Evolutionary conservation across 441 rosid species (phyloP).

Genomic region (Erysimum pusillum): DNA sequence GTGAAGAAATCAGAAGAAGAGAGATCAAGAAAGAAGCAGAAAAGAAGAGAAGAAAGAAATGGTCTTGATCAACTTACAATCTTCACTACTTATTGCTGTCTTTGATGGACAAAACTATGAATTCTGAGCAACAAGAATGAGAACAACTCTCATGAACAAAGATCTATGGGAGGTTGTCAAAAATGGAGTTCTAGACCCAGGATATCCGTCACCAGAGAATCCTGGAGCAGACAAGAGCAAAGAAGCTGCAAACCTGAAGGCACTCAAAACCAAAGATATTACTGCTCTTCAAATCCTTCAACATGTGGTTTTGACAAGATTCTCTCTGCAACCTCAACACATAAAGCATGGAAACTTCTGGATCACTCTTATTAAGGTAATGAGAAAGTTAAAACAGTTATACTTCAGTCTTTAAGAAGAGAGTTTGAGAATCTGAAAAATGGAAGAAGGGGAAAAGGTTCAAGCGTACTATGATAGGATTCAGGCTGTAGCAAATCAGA

Average conservation of each 20-base stretch:
- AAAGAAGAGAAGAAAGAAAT: no score
- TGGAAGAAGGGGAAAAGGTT: slow-evolving; percentile 17
- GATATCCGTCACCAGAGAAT: background rate
- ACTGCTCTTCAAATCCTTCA: background rate
- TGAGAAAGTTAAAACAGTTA: slow-evolving; percentile 7
- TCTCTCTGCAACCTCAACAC: background rate
- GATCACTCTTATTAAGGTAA: slow-evolving; percentile 7
- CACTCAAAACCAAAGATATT: background rate
- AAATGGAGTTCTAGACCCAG: background rate
- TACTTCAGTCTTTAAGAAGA: background rate
- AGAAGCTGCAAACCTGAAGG: background rate
- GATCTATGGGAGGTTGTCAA: background rate
- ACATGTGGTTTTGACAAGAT: slow-evolving; percentile 3
- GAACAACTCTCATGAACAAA: background rate
- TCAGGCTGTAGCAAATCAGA: background rate
- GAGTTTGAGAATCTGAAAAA: slow-evolving; percentile 20
- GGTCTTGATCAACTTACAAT: no score
- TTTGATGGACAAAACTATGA: slow-evolving; percentile 19
- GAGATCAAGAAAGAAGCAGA: no score
- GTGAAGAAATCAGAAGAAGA: no score
- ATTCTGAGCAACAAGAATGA: slow-evolving; percentile 1
- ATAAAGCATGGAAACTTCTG: slow-evolving; percentile 4
- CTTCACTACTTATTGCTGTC: background rate
- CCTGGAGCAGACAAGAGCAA: background rate
- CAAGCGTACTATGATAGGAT: background rate